Base-by-base conservation (phyloP, 2,329 filamentous ascomycete species). In the Calonectria fujianensis region DNA sequence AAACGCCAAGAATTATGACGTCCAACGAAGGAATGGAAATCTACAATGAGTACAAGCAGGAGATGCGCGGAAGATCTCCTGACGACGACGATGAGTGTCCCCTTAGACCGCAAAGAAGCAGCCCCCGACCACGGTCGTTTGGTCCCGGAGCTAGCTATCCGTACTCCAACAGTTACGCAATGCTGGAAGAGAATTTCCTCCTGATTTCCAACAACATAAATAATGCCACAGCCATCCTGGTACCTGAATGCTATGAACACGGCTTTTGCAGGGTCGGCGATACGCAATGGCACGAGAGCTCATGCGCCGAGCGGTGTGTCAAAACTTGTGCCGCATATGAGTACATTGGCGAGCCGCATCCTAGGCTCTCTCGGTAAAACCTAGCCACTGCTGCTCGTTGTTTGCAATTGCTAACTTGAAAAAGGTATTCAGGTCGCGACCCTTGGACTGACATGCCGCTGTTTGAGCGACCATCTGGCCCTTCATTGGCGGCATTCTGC, bases 391-490 rank as follows among this genome's bases (percentile, higher is more conserved):
- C 1, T 2, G n/a, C 16, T 16, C 24, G 3, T 8, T 29, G 5
- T 41, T 54, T 57, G 32, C 32, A 27, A 10, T n/a, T 18, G 11
- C 59, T 72, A 16, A 72, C 39, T 48, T 37, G 18, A 24, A 37
- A 29, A n/a, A 72, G 69, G 10, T 67, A 51, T 13, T 32, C 41
- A 14, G 69, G 69, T 7, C 41, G 63, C 29, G 69, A 67, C 18
- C 51, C 63, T n/a, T 67, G 51, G 51, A 72, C 63, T 10, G 63
- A 67, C 7, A 24, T 72, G 63, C 63, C 69, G 16, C 27, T 72
- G 9, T 61, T 72, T 20, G 39, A 67, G 35, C 52, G 39, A 18
- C 69, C 63, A 24, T 51, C 29, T 13, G 63, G 69, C 1, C 69
- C 69, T 66, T 35, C 50, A 16, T 35, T 71, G 29, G 61, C 27